Evolutionary conservation across 2,329 filamentous ascomycete genomes (phyloP).

Genomic region (Aureobasidium sp.): DNA sequence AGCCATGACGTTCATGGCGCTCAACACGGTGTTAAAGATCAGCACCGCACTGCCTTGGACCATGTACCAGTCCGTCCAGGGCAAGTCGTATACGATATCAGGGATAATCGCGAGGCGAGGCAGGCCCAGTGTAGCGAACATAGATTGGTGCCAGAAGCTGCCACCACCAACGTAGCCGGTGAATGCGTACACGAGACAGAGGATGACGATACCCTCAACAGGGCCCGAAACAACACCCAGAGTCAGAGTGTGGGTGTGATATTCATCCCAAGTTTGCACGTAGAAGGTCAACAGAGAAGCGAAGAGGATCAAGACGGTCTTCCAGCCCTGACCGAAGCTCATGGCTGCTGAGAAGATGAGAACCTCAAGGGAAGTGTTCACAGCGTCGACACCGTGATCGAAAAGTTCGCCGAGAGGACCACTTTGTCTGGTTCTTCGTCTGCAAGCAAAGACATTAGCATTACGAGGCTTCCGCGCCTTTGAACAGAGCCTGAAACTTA

Average conservation of each 20-base stretch:
- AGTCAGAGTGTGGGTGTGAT: conserved; percentile 92
- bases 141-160: conserved; percentile 84
- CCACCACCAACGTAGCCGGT: conserved; percentile 81
- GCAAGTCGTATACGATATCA: conserved; percentile 61
- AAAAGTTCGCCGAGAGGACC: conserved; percentile 94
- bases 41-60: conserved; percentile 75
- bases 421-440: conserved; percentile 80
- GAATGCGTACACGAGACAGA: conserved; percentile 71
- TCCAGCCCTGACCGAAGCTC: conserved; percentile 90
- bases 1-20: conserved; percentile 73
- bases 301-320: conserved; percentile 74
- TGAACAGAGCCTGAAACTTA: conserved; percentile 38
- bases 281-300: conserved; percentile 91
- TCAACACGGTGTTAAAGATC: conserved; percentile 74
- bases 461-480: not conserved
- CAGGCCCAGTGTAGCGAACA: conserved; percentile 64
- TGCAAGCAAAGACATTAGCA: conserved; percentile 26
- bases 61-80: conserved; percentile 90
- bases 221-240: conserved; percentile 88
- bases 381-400: conserved; percentile 92
- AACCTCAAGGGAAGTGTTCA: conserved; percentile 91
- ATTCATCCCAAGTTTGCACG: conserved; percentile 98
- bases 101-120: conserved; percentile 57
- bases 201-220: conserved; percentile 83
- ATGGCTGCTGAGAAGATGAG: conserved; percentile 86